Conservation (phyloP, 2,329 filamentous ascomycete species). For the Phialocephala sp. region DNA sequence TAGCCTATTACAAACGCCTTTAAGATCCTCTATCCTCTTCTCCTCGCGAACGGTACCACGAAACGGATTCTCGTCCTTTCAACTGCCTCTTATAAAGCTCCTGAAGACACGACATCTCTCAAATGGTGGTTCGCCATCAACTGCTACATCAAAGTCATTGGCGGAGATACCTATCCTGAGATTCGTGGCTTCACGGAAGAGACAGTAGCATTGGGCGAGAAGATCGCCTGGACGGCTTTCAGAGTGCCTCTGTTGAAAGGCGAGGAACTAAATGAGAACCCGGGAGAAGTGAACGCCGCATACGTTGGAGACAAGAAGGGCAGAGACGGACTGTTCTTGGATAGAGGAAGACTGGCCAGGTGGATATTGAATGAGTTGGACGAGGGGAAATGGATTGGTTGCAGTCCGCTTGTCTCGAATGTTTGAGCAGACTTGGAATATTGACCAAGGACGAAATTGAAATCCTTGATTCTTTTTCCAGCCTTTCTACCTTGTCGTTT, state of each 20-base stretch:
- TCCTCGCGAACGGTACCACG: conserved; percentile 27
- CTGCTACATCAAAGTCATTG: conserved; percentile 33
- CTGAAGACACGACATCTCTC: conserved; percentile 31
- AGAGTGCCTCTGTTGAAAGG: conserved; percentile 33
- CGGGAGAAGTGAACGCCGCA: conserved; percentile 29
- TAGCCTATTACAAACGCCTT: conserved; percentile 36
- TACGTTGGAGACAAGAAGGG: conserved; percentile 35
- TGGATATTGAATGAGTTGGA: conserved; percentile 36
- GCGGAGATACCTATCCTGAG: conserved; percentile 34
- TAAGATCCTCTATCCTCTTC: conserved; percentile 32
- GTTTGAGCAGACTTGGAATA: conserved; percentile 30
- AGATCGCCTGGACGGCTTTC: conserved; percentile 37
- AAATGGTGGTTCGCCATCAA: conserved; percentile 35
- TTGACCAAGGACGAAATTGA: background rate
- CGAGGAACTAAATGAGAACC: conserved; percentile 28
- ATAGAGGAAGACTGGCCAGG: conserved; percentile 34
- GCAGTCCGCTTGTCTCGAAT: conserved; percentile 33
- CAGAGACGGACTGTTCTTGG: conserved; percentile 33
- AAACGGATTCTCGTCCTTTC: conserved; percentile 36
- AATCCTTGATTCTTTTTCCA: background rate
- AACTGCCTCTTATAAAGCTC: conserved; percentile 35
- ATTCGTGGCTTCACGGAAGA: conserved; percentile 33
- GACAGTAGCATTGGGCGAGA: conserved; percentile 33
- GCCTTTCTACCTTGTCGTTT: background rate
- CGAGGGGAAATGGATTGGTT: conserved; percentile 34